Evolutionary conservation across 176 grass and related monocot genomes (phyloP).

Genomic region (Rhynchospora breviuscula): DNA sequence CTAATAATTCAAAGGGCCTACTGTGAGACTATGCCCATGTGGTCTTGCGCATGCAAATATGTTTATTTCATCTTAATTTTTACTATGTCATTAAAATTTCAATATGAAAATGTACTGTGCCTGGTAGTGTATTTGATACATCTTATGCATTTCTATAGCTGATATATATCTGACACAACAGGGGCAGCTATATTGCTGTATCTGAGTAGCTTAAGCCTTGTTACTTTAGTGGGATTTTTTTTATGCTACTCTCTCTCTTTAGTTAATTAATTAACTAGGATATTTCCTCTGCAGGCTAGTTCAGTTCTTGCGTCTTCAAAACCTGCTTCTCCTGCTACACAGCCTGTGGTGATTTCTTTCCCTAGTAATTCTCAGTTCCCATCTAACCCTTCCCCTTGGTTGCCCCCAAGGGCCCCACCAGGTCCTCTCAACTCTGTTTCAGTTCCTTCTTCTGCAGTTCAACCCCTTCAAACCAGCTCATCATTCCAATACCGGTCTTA

Average conservation of each 20-base stretch:
- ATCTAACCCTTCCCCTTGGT: conserved; percentile 45
- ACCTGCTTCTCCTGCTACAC: conserved; percentile 32
- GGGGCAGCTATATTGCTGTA: neutral
- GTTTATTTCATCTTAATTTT: neutral
- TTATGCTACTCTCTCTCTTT: neutral
- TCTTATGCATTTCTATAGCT: neutral
- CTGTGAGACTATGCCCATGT: neutral
- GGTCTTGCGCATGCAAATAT: neutral
- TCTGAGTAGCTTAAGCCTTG: neutral
- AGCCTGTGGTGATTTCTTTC: conserved; percentile 22
- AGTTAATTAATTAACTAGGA: neutral
- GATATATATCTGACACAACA: neutral
- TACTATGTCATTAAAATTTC: neutral
- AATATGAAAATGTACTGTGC: neutral
- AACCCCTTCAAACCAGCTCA: conserved; percentile 32
- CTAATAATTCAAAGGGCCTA: neutral
- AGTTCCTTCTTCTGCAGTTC: conserved; percentile 27
- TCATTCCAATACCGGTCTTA: conserved; percentile 39
- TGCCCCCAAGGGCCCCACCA: conserved; percentile 25
- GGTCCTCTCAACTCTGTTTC: conserved; percentile 23
- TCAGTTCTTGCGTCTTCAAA: conserved; percentile 22
- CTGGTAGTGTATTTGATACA: neutral
- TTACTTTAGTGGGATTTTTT: neutral
- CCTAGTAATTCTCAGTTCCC: conserved; percentile 52
- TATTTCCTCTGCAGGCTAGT: conserved; percentile 28